phyloP scores from a whole-genome alignment of 2,329 filamentous ascomycete genomes.

The Venturia nashicola region DNA sequence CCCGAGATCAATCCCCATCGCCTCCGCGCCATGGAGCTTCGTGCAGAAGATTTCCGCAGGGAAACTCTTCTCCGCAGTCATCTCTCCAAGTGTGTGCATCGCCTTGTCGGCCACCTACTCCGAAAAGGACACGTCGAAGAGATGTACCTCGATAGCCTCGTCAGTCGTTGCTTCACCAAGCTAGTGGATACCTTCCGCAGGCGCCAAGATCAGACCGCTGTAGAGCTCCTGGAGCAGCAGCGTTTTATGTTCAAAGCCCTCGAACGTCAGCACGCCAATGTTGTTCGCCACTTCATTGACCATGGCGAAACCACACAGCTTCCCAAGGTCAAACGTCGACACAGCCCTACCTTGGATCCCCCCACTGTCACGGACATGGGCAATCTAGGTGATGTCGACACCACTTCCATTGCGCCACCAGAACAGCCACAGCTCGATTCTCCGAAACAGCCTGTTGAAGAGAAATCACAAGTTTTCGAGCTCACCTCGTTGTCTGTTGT shows the following conservation, averaged over 20 bases:
- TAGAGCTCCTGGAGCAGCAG: neutral
- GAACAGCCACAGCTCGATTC: neutral
- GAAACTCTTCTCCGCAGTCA: neutral
- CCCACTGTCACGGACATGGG: neutral
- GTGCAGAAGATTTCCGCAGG: neutral
- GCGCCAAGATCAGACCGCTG: neutral
- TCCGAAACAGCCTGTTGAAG: neutral
- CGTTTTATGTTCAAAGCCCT: neutral
- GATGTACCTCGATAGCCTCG: neutral
- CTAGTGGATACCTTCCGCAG: neutral
- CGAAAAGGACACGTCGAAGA: neutral
- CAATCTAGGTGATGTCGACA: neutral
- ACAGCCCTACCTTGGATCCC: neutral
- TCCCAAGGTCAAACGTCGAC: neutral
- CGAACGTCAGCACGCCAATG: neutral
- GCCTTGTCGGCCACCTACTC: neutral
- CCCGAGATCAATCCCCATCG: too few species aligned
- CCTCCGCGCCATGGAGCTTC: too few species aligned
- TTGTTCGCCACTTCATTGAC: neutral
- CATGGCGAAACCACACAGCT: neutral
- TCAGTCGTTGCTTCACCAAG: neutral
- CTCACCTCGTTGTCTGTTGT: neutral
- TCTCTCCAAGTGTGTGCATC: neutral
- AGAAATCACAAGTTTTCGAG: neutral
- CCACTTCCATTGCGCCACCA: neutral